Evolutionary conservation across 2,329 filamentous ascomycete species (phyloP), one percentile per base, ranked within the genome.

Genomic region (Aspergillus fumigatus): DNA sequence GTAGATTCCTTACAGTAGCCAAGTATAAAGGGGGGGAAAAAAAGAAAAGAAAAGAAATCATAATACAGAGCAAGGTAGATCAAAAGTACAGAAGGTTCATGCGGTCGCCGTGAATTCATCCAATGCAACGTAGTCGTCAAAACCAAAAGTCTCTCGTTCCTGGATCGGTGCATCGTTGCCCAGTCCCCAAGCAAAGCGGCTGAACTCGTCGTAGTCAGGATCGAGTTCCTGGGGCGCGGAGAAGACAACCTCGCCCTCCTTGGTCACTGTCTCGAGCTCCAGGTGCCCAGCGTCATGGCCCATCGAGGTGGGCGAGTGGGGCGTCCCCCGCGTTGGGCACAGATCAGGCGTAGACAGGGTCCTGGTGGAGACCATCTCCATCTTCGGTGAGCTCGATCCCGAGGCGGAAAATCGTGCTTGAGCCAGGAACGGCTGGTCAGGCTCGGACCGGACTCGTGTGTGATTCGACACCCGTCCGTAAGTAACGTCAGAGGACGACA

Each of bases 121-220:
- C 27, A 73, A 53, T 7, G 65, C 56, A 14, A 73, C 63, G 48
- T 67, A 64, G 14, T 73, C 71, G 14, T 73, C 70, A 58, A 73
- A 69, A 21, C 60, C 66, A 55, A 64, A 65, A 2, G 61, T 50
- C 19, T 70, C 70, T 17, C 63, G 59, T 17, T 65, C 67, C n/a
- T 64, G 61, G 26, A 67, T 53, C 9, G 59, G 61, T 9, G 62
- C 59, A 38, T 61, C 57, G 43, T 56, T 65, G 23, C 62, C 69
- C 53, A 73, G 45, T 10, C 64, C 64, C 47, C 67, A 54, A 3
- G 70, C 70, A 56, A 71, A 73, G 41, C 67, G 68, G 50, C 63
- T 70, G 59, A 72, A 71, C 53, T 72, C 70, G 29, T 69, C 63
- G 23, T 61, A 69, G 45, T 72, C 70, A 4, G 67, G 63, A 43